phyloP scores from a whole-genome alignment of 345 rosid species.

The Nephelium lappaceum region DNA sequence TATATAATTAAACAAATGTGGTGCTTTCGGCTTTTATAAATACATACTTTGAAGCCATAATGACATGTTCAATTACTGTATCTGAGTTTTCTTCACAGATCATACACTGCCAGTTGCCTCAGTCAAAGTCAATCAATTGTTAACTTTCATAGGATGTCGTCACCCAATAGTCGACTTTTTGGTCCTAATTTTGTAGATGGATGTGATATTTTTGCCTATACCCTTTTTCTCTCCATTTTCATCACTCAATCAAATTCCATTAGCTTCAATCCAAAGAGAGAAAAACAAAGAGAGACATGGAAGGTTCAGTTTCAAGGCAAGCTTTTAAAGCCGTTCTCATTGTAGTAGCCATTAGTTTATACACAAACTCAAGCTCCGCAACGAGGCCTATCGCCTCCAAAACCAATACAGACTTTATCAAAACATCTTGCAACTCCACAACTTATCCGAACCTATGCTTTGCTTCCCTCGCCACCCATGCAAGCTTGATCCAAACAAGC shows the following conservation, averaged over 20 bases:
- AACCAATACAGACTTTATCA: conserved; percentile 54
- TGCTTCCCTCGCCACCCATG: conserved; percentile 53
- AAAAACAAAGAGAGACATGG: conserved; percentile 22
- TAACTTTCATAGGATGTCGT: too few relatives aligned
- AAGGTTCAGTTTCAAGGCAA: conserved; percentile 13
- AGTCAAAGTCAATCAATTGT: too few relatives aligned
- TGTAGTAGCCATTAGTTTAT: conserved; percentile 23
- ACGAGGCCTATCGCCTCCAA: conserved; percentile 19
- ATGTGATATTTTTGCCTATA: conserved; percentile 21
- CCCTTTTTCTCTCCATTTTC: not conserved
- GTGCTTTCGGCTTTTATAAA: too few relatives aligned
- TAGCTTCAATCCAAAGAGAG: not conserved
- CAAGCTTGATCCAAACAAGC: conserved; percentile 62
- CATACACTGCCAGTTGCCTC: too few relatives aligned
- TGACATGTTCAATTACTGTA: too few relatives aligned
- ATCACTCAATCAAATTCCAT: conserved; percentile 14
- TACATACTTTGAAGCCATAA: too few relatives aligned
- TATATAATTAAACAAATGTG: too few relatives aligned
- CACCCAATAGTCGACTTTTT: not conserved
- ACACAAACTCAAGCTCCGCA: conserved; percentile 29
- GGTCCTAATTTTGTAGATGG: conserved; percentile 2
- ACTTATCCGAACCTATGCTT: conserved; percentile 69
- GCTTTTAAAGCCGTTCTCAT: conserved; percentile 14
- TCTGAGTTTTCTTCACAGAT: too few relatives aligned
- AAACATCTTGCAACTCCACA: conserved; percentile 59